Evolutionary conservation across 352 stramenopile species (phyloP).

Genomic region (Globisporangium nagaii): DNA sequence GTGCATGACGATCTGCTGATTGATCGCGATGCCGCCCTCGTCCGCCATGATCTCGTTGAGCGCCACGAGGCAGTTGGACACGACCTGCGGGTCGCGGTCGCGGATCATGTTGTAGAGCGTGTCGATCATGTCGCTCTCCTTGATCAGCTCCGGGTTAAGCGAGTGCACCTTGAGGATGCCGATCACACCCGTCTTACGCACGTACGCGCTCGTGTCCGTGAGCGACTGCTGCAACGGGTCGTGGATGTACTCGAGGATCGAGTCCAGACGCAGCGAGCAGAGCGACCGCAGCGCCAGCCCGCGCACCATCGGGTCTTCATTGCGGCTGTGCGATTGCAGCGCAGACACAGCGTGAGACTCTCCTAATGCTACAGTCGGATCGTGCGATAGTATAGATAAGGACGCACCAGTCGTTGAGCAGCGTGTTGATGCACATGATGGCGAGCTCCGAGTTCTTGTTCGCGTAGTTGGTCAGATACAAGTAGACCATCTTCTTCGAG

Average conservation of each 20-base stretch:
- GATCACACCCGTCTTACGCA: slow-evolving; percentile 99
- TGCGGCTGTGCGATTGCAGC: slow-evolving; percentile 42
- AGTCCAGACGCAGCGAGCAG: slow-evolving; percentile 94
- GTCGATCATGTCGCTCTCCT: slow-evolving; percentile 94
- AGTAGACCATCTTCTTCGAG: slow-evolving; percentile 99
- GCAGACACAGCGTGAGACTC: slow-evolving; percentile 1
- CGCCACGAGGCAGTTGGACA: slow-evolving; percentile 96
- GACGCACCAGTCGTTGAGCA: slow-evolving; percentile 96
- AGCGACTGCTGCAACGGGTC: slow-evolving; percentile 91
- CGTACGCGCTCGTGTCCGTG: slow-evolving; percentile 95
- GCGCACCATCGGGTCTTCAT: slow-evolving; percentile 98
- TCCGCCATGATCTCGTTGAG: slow-evolving; percentile 98
- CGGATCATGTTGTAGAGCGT: slow-evolving; percentile 98
- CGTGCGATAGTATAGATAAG: not conserved
- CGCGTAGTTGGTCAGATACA: slow-evolving; percentile 99
- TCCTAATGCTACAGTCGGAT: no score
- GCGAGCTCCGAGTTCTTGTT: slow-evolving; percentile 97
- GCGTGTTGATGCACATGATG: slow-evolving; percentile 99
- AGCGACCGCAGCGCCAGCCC: slow-evolving; percentile 96
- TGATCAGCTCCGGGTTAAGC: slow-evolving; percentile 89
- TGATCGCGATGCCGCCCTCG: slow-evolving; percentile 96
- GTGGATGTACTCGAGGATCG: slow-evolving; percentile 98
- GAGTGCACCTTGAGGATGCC: slow-evolving; percentile 97
- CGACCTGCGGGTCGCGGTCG: slow-evolving; percentile 96
- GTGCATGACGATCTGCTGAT: slow-evolving; percentile 96